Conservation (phyloP, 2,329 filamentous ascomycete species). For the Neocucurbitaria cava region DNA sequence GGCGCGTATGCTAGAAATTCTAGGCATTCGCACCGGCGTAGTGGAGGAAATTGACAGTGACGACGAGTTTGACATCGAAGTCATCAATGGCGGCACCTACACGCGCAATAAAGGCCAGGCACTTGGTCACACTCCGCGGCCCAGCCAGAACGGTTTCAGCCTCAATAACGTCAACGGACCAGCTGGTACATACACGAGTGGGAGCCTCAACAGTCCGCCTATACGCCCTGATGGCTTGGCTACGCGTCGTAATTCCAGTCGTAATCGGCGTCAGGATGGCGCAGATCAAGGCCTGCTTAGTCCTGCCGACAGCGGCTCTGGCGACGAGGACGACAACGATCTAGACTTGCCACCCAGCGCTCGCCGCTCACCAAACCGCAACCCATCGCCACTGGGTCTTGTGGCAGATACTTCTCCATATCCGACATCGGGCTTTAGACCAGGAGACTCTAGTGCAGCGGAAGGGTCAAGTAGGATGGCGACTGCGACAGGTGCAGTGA, state of each 20-base stretch:
- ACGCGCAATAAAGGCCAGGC: slow-evolving; percentile 79
- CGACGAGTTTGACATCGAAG: slow-evolving; percentile 97
- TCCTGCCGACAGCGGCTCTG: slow-evolving; percentile 55
- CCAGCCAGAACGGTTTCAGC: slow-evolving; percentile 60
- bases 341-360: slow-evolving; percentile 68
- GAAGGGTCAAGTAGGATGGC: slow-evolving; percentile 51
- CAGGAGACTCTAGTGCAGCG: slow-evolving; percentile 18
- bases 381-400: slow-evolving; percentile 37
- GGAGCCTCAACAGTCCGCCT: slow-evolving; percentile 60
- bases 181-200: slow-evolving; percentile 66
- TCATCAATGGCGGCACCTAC: slow-evolving; percentile 71
- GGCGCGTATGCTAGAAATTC: slow-evolving; percentile 94
- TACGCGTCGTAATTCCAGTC: slow-evolving; percentile 61
- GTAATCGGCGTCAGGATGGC: slow-evolving; percentile 55
- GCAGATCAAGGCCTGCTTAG: slow-evolving; percentile 63
- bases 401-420: slow-evolving; percentile 40
- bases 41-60: slow-evolving; percentile 97
- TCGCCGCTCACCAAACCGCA: slow-evolving; percentile 53
- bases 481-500: slow-evolving; percentile 78
- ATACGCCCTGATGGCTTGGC: slow-evolving; percentile 51
- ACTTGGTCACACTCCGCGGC: slow-evolving; percentile 78
- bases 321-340: slow-evolving; percentile 61
- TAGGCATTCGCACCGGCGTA: slow-evolving; percentile 94
- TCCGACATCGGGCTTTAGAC: slow-evolving; percentile 48
- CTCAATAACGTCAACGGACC: slow-evolving; percentile 59